Base-by-base conservation (phyloP, 1,139 yeast species). In the Kurtzmaniella quercitrusa region DNA sequence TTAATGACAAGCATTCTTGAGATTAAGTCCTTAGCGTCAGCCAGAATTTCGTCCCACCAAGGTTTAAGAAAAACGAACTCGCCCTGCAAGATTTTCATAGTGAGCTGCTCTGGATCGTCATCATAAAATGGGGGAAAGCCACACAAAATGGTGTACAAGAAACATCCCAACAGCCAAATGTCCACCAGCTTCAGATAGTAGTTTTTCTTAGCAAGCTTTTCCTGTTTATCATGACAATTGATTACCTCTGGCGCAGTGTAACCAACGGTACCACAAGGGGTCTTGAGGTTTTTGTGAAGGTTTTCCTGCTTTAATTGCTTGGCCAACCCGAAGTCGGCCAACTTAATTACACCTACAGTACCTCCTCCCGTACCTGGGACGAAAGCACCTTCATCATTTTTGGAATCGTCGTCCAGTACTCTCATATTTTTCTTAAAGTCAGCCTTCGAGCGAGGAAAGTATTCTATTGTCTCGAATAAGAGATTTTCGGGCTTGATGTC, bases 51-150 rank as follows among this genome's bases (percentile, higher is more conserved):
- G 61, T 91, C 97, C 98, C 98, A 91, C 98, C 98, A 91, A 0
- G 98, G 98, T 45, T 80, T 71, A 45, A 91, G 68, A 60, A 89
- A 91, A 14, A 86, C 83, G 59, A 76, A 91, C 53, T 88, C 86
- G 21, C 97, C 97, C 42, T 73, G 73, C 11, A 94, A 81, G 36
- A 91, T 95, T 60, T 89, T 89, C 52, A 77, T 80, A 1, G 96
- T 87, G 49, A 91, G 66, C n/a, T 77, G 76, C 50, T 85, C 88
- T 48, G 87, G 83, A 54, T 83, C 80, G 52, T 89, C 96, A 60
- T 91, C 96, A 64, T 88, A 91, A 60, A 91, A 91, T 16, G 98
- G 98, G 1, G 98, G 98, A 64, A 91, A 91, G 3, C 98, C 98
- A 67, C 97, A 89, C 39, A 91, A 66, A 23, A 89, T 74, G 0